These are phyloP conservation scores for Thinopyrum elongatum DNA, from an alignment of 176 grass and related monocot species.

Conservation along the genomic window DNA sequence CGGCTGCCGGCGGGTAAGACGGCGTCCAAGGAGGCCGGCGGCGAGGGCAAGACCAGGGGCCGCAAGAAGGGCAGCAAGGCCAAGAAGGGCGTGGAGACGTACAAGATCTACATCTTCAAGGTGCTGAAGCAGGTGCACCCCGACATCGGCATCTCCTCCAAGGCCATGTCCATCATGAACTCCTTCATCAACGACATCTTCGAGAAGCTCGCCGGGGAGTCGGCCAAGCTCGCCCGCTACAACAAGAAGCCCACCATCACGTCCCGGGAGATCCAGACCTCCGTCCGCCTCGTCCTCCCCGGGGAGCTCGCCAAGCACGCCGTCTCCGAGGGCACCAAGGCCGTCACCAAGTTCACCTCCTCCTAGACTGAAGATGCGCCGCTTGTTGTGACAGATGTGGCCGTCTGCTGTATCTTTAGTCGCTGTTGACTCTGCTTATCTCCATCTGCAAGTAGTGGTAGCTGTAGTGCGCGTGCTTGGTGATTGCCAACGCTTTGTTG, in stretches of 20 bases:
- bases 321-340: constrained; percentile 63
- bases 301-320: constrained; percentile 68
- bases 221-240: constrained; percentile 33
- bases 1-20: neutral
- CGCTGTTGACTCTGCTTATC: neutral
- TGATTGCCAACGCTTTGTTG: neutral
- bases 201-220: constrained; percentile 75
- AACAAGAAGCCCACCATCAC: constrained; percentile 71
- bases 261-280: constrained; percentile 55
- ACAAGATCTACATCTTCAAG: constrained; percentile 99
- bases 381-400: neutral
- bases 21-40: neutral
- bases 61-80: constrained; percentile 7
- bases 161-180: constrained; percentile 98
- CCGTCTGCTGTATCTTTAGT: neutral
- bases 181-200: constrained; percentile 92
- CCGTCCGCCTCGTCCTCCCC: constrained; percentile 58
- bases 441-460: too few species aligned
- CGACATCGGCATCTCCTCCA: constrained; percentile 90
- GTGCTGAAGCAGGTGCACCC: constrained; percentile 94
- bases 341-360: constrained; percentile 60
- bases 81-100: constrained; percentile 67
- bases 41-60: neutral
- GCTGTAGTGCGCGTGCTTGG: neutral
- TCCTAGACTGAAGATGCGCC: neutral